Percentiles rank a stretch among this genome's conserved stretches.
Conservation (phyloP, 2,329 filamentous ascomycete genomes). For the Aspergillus viridinutans region DNA sequence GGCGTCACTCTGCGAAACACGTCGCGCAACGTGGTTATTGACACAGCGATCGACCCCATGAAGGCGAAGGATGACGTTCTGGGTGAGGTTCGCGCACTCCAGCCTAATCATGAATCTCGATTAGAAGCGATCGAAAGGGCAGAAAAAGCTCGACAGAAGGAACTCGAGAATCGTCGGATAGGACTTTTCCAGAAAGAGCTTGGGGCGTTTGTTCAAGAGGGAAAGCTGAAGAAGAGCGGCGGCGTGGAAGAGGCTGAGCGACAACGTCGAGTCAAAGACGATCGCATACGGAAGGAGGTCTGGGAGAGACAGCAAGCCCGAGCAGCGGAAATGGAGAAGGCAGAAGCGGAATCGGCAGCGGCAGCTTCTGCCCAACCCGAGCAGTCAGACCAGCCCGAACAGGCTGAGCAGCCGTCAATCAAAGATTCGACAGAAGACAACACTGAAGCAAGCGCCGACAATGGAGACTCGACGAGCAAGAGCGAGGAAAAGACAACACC, state of each 20-base stretch:
- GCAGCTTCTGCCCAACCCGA: slow-evolving; percentile 20
- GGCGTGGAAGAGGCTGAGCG: slow-evolving; percentile 93
- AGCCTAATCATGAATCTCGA: slow-evolving; percentile 89
- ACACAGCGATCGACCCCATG: slow-evolving; percentile 62
- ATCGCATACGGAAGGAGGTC: slow-evolving; percentile 74
- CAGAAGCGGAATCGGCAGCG: slow-evolving; percentile 25
- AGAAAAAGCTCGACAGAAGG: slow-evolving; percentile 83
- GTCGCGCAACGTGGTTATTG: slow-evolving; percentile 48
- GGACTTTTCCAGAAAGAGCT: slow-evolving; percentile 85
- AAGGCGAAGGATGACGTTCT: slow-evolving; percentile 88
- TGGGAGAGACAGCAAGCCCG: slow-evolving; percentile 52
- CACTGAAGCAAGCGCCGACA: slow-evolving; percentile 7
- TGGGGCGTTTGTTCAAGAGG: slow-evolving; percentile 77
- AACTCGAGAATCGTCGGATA: slow-evolving; percentile 69
- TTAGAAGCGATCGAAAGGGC: slow-evolving; percentile 97
- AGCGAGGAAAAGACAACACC: slow-evolving; percentile 8
- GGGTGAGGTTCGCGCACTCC: slow-evolving; percentile 86
- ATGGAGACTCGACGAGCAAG: slow-evolving; percentile 2
- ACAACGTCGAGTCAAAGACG: slow-evolving; percentile 77
- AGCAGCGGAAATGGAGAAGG: slow-evolving; percentile 47
- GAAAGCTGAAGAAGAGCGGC: slow-evolving; percentile 91
- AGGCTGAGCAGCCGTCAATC: slow-evolving; percentile 6
- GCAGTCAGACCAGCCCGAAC: slow-evolving; percentile 7
- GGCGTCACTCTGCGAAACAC: slow-evolving; percentile 44
- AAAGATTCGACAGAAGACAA: slow-evolving; percentile 3